Evolutionary conservation across 2,329 filamentous ascomycete genomes (phyloP).

Genomic region (Trichophyton verrucosum): DNA sequence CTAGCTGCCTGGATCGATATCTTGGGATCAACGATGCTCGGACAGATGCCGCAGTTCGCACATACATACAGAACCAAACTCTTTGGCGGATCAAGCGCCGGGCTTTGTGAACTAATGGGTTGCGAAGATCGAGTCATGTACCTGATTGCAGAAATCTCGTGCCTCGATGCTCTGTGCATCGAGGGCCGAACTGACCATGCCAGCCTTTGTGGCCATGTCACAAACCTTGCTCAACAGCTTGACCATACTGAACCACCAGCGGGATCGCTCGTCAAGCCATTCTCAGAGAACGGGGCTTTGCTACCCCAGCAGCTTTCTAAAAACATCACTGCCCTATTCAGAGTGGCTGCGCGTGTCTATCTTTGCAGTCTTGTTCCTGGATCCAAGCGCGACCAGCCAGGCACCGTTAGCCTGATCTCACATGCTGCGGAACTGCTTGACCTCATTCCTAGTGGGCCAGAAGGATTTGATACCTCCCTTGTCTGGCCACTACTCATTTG

Average conservation of each 20-base stretch:
- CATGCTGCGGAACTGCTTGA: slow-evolving; percentile 66
- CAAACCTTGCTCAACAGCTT: slow-evolving; percentile 76
- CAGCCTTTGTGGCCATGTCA: slow-evolving; percentile 76
- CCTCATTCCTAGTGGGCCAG: slow-evolving; percentile 66
- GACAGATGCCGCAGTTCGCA: slow-evolving; percentile 72
- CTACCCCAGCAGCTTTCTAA: slow-evolving; percentile 70
- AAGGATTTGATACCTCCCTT: slow-evolving; percentile 79
- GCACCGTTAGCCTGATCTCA: slow-evolving; percentile 63
- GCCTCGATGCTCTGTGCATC: slow-evolving; percentile 76
- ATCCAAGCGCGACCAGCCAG: slow-evolving; percentile 61
- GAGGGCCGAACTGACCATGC: slow-evolving; percentile 70
- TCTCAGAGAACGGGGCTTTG: slow-evolving; percentile 55
- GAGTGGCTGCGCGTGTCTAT: slow-evolving; percentile 84
- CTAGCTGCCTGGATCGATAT: slow-evolving; percentile 87
- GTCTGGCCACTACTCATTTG: slow-evolving; percentile 88
- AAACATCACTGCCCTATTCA: slow-evolving; percentile 86
- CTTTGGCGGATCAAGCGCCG: slow-evolving; percentile 51
- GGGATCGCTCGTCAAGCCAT: slow-evolving; percentile 48
- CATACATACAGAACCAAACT: slow-evolving; percentile 95
- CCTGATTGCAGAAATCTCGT: slow-evolving; percentile 92
- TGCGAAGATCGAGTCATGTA: slow-evolving; percentile 98
- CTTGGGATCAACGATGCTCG: slow-evolving; percentile 82
- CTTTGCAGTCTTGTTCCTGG: slow-evolving; percentile 91
- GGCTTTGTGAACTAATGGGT: slow-evolving; percentile 87
- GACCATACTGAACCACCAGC: slow-evolving; percentile 61